Evolutionary conservation across 2,329 filamentous ascomycete species (phyloP), one percentile per base, ranked within the genome.

Genomic region (Venturiaceae sp.): DNA sequence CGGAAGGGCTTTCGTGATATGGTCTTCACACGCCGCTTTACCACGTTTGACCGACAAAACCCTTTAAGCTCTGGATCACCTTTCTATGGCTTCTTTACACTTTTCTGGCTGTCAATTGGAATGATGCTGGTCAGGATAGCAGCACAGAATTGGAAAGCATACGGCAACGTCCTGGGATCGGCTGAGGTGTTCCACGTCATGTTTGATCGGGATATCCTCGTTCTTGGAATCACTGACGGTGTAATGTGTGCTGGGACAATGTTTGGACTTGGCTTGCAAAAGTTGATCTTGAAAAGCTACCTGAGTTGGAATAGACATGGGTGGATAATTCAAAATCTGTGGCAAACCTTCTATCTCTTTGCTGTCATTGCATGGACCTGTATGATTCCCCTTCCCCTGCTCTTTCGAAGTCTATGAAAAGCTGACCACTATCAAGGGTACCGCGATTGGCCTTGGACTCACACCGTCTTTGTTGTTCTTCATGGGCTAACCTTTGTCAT

Each of bases 361-460:
- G 76, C 76, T 8, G 80, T 86, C 3, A 74, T 91, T 5, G 81
- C 79, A 55, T 82, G 87, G 74, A 86, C 87, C 0, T 78, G 44
- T 50, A 50, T n/a, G 44, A 26, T 50, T 50, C 26, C 8, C 13
- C 19, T 8, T 26, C n/a, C 13, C 13, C 30, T 30, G 21, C 3
- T n/a, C n/a, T n/a, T n/a, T n/a, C n/a, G n/a, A n/a, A n/a, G n/a
- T n/a, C n/a, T n/a, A n/a, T n/a, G n/a, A n/a, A n/a, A n/a, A n/a
- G n/a, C n/a, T n/a, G n/a, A n/a, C n/a, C n/a, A n/a, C n/a, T n/a
- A n/a, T n/a, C n/a, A n/a, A 50, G 44, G 54, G 53, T 79, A 84
- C 66, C 80, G 87, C 4, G 82, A 90, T 55, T 92, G 88, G 88
- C 86, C 87, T 1, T 92, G 88, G 88, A 89, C 88, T 14, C 88